Base-by-base conservation (phyloP, 192 early-diverging fungal species). In the Coemansia sp. region DNA sequence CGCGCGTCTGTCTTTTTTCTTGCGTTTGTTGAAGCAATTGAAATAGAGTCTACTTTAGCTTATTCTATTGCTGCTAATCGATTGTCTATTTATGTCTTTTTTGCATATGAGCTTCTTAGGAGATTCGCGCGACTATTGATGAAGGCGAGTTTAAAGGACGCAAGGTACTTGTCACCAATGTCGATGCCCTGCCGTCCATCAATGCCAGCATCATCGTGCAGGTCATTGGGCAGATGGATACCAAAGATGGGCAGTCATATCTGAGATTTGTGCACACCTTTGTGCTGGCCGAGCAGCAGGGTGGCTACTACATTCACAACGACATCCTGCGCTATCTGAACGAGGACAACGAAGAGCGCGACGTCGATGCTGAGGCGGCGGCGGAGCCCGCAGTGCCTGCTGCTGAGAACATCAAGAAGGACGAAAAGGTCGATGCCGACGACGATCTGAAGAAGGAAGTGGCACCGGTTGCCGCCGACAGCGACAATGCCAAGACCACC, bases 281-380 rank as follows among this genome's bases (percentile, higher is more conserved):
- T 74, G 87, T 94, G 62, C 78, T 97, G 52, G 95, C 90, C 46
- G 83, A 89, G 72, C 94, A 94, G 71, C 88, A 89, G 19, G 84
- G 83, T 49, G 93, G 92, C n/a, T 97, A 92, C 80, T 95, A 91
- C 68, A 92, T 97, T 24, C 76, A 89, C 78, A 94, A 94, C 67
- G 93, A 95, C 71, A 94, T 97, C 60, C 90, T 97, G 84, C 89
- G 95, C 60, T 95, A 90, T 82, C 77, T 97, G 69, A 91, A 91
- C 70, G 94, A 97, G n/a, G 94, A 95, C 60, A 72, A 72, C 54
- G 87, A 87, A 32, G 87, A 85, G 22, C 64, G 55, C 71, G 80
- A 83, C 36, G 36, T 64, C 10, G 58, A 58, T 11, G 60, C 62
- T 18, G 61, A 61, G 54, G 39, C 59, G 10, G 59, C 58, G 4